Base-by-base conservation (phyloP, 2,329 filamentous ascomycete species). In the Salinomyces thailandicus region DNA sequence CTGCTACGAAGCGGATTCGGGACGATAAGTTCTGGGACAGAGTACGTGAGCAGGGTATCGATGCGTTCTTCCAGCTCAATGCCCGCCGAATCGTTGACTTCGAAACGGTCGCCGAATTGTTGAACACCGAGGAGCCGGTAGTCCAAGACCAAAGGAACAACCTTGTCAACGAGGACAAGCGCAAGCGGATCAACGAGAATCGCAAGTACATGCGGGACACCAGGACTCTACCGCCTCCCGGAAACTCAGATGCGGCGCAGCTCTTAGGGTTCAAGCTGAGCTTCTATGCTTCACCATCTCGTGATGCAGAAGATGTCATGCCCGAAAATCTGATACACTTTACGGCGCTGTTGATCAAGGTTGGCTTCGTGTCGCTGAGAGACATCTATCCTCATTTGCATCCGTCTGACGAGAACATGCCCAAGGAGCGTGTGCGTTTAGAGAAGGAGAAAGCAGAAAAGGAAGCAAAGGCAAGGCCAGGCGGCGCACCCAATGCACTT, bases 201-300 rank as follows among this genome's bases (percentile, higher is more conserved):
- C 68, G 70, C 5, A 70, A 80, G 47, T 95, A 87, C 85, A 84
- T 93, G 49, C 71, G 76, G 44, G 68, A 75, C 41, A 95, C 89
- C 2, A 80, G 79, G 38, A 93, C 84, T 0, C 63, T 91, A 3
- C 87, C 87, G 4, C 85, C 87, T 1, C 70, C 74, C 18, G 91
- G 93, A 18, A 98, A 95, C 57, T 77, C 81, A 29, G 85, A 93
- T 41, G 91, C 91, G 1, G 93, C 93, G 18, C 91, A 96, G 57
- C 72, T 98, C 3, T 77, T 98, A 11, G 91, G 91, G 3, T 98
- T 98, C 71, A 98, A 98, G 62, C 73, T 98, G 34, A 83, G 85
- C 11, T 98, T 94, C 60, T 98, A 98, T 55, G 82, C 85, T 27
- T 93, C 85, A 0, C 69, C 79, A 18, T 78, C 81, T 22, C 76